phyloP scores from a whole-genome alignment of 1,139 yeast species.

The Yamadazyma sp. region DNA sequence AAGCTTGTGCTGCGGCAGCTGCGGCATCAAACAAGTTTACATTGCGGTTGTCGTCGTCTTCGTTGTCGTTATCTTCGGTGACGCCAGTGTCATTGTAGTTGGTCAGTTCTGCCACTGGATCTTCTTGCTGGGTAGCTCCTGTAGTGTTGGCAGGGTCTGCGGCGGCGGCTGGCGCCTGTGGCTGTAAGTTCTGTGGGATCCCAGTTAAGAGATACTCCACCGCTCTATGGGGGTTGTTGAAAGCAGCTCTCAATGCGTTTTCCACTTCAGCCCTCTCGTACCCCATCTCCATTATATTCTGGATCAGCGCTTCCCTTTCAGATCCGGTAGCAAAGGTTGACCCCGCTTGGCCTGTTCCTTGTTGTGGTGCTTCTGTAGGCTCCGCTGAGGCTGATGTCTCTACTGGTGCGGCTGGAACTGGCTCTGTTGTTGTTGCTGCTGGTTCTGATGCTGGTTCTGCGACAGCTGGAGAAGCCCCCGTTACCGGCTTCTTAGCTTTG shows the following conservation, averaged over 20 bases:
- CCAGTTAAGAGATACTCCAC: slow-evolving; percentile 93
- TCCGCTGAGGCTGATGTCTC: slow-evolving; percentile 22
- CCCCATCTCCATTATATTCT: slow-evolving; percentile 94
- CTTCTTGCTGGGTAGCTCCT: slow-evolving; percentile 21
- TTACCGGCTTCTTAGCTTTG: slow-evolving; percentile 40
- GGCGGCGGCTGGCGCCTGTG: slow-evolving; percentile 19
- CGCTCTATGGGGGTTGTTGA: slow-evolving; percentile 97
- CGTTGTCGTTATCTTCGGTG: slow-evolving; percentile 19
- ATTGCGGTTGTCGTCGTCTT: slow-evolving; percentile 30
- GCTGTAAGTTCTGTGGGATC: slow-evolving; percentile 67
- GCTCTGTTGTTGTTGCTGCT: too few species aligned
- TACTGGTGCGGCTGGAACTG: too few species aligned
- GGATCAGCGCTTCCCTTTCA: slow-evolving; percentile 67
- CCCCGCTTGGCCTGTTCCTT: slow-evolving; percentile 24
- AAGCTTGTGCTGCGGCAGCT: slow-evolving; percentile 32
- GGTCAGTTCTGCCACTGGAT: slow-evolving; percentile 20
- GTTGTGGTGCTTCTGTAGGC: slow-evolving; percentile 14
- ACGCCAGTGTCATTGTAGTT: slow-evolving; percentile 18
- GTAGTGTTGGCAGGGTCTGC: not conserved
- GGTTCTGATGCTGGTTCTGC: slow-evolving; percentile 20
- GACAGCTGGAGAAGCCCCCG: slow-evolving; percentile 1
- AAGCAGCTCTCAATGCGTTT: slow-evolving; percentile 91
- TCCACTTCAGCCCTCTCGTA: slow-evolving; percentile 87
- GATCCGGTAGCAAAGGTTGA: slow-evolving; percentile 63
- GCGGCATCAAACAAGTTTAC: slow-evolving; percentile 67